A percentile compares a stretch with the other conserved stretches of the same genome.
Evolutionary conservation across 176 grass and related monocot species (phyloP).

Genomic region (Cymbopogon citratus): DNA sequence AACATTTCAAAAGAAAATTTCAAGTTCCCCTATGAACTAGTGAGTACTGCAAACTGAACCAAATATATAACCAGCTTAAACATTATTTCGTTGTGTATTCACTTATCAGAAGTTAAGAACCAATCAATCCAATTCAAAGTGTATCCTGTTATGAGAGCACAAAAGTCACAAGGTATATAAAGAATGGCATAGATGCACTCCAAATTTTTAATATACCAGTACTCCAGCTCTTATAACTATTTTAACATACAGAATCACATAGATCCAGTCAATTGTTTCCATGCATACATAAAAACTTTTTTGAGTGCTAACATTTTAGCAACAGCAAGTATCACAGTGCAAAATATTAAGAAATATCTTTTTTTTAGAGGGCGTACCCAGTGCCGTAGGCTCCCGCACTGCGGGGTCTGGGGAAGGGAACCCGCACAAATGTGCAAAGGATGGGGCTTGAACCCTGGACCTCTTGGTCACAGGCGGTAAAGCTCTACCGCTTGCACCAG

Average conservation of each 20-base stretch:
- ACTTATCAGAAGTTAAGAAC: not conserved
- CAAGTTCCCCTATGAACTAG: not conserved
- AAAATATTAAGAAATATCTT: slow-evolving; percentile 4
- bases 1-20: not conserved
- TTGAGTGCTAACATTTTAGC: not conserved
- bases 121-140: not conserved
- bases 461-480: too few relatives aligned
- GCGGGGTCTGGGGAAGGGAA: too few relatives aligned
- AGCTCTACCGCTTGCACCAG: too few relatives aligned
- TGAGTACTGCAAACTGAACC: not conserved
- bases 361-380: too few relatives aligned
- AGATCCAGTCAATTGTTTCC: not conserved
- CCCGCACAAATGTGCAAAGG: too few relatives aligned
- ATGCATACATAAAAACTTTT: not conserved
- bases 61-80: not conserved
- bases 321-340: not conserved
- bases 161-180: not conserved
- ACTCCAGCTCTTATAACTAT: not conserved
- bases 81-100: not conserved
- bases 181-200: not conserved
- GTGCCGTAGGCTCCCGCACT: too few relatives aligned
- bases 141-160: not conserved
- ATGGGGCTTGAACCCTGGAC: too few relatives aligned
- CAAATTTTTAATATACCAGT: not conserved
- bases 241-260: not conserved